Conservation (phyloP, 108 stramenopile genomes). For the Epithemia pelagica region DNA sequence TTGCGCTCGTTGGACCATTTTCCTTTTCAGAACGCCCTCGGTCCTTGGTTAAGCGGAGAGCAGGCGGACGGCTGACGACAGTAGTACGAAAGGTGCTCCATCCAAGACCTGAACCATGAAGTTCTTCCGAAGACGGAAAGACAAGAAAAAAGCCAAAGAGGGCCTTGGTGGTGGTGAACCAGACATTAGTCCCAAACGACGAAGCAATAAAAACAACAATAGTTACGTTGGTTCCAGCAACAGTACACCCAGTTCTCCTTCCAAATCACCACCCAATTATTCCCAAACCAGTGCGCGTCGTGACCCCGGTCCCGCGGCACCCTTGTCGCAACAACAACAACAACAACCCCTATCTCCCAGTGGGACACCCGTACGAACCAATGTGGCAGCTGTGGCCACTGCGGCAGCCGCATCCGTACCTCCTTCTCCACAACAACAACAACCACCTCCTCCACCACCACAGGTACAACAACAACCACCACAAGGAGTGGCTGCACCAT, state of each 20-base stretch:
- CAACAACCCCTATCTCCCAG: not conserved
- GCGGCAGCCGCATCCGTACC: not conserved
- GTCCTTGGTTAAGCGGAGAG: no score
- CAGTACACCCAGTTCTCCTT: not conserved
- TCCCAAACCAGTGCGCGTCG: not conserved
- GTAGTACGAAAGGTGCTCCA: no score
- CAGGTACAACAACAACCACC: not conserved
- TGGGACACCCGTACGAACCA: not conserved
- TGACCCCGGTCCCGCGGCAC: not conserved
- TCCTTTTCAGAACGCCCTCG: no score
- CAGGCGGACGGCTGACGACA: no score
- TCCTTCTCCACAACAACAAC: not conserved
- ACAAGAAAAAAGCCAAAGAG: not conserved
- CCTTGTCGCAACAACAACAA: not conserved
- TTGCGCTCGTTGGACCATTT: no score
- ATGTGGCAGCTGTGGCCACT: not conserved
- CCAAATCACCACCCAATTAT: not conserved
- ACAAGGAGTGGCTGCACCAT: not conserved
- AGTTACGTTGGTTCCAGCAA: no score
- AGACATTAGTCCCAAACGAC: not conserved
- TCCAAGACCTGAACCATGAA: no score
- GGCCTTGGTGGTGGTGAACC: not conserved
- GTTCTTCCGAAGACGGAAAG: not conserved
- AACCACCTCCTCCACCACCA: slow-evolving; percentile 1
- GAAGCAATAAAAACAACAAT: not conserved